Evolutionary conservation across 441 rosid genomes (phyloP).

Genomic region (Pelargonium myrrhifolium): DNA sequence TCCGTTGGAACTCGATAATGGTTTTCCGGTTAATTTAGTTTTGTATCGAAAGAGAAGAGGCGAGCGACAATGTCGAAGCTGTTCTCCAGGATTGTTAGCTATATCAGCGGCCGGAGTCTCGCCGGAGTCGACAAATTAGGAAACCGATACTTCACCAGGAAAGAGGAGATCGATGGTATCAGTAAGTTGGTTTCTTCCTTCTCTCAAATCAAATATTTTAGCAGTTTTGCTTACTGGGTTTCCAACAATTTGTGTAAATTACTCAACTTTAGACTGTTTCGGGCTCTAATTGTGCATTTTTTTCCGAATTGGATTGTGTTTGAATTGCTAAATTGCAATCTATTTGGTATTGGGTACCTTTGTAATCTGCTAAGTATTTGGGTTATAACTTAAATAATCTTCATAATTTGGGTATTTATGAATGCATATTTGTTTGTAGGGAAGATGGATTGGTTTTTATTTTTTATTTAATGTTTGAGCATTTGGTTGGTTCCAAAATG

Average conservation of each 20-base stretch:
- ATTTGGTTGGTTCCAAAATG: background rate
- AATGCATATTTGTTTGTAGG: background rate
- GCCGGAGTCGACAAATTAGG: slow-evolving; percentile 70
- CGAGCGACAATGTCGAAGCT: slow-evolving; percentile 53
- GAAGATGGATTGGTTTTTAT: too few relatives aligned
- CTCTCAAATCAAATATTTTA: background rate
- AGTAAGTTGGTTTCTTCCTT: slow-evolving; percentile 41
- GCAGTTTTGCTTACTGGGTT: background rate
- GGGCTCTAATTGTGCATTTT: background rate
- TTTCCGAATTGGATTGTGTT: background rate
- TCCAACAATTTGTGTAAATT: background rate
- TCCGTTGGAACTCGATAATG: background rate
- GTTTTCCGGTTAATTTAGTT: background rate
- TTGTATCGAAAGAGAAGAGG: background rate
- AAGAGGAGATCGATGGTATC: slow-evolving; percentile 73
- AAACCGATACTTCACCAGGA: slow-evolving; percentile 71
- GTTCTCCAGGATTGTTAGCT: slow-evolving; percentile 56
- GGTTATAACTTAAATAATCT: background rate
- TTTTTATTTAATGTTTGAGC: background rate
- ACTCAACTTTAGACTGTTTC: background rate
- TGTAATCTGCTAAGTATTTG: background rate
- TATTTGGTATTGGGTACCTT: background rate
- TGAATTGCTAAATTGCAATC: background rate
- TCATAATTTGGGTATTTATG: background rate
- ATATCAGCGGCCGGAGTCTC: slow-evolving; percentile 42